Evolutionary conservation across 2,329 filamentous ascomycete genomes (phyloP), one percentile per base, ranked within the genome.

Genomic region (Paramyrothecium roridum): DNA sequence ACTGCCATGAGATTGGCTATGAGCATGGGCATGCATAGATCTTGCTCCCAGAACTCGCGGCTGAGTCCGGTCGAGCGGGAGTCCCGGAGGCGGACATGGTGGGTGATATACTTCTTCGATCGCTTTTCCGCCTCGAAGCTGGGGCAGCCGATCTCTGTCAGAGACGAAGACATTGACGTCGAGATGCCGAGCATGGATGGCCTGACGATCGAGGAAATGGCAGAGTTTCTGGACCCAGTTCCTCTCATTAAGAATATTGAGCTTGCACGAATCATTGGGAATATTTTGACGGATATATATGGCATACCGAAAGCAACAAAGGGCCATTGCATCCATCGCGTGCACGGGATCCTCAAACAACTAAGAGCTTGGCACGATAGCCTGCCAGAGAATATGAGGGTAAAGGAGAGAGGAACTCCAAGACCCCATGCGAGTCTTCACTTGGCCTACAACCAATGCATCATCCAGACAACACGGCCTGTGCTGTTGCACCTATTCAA

Each of bases 21-120:
- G 16, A 73, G 68, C 13, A 70, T 78, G 4, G 76, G 76, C 0
- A 62, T 79, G 54, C 77, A 79, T 34, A 69, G 76, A 26, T 60
- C 64, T 0, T 63, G 59, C 65, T 60, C 64, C 0, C 54, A 56
- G 8, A 55, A 56, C 3, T 62, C 60, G 1, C 56, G 59, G 0
- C 50, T 67, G 2, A 60, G 57, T 2, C 59, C 65, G 0, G 62
- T 66, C 0, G 66, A 68, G 1, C 43, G 59, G 46, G 67, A 67
- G 30, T 61, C 61, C 20, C 59, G 67, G 21, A 50, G 64, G 2
- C 59, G 69, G 0, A 67, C 66, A 1, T 71, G 69, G 69, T 71
- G 69, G 69, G 67, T 68, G 0, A 54, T 71, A 1, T 71, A 71
- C 55, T 68, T 69, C 51, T 64, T 71, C 37, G 69, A 71, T 20